Evolutionary conservation across 371 early-diverging fungal species (phyloP), one percentile per base, ranked within the genome.

Genomic region (Apophysomyces sp.): DNA sequence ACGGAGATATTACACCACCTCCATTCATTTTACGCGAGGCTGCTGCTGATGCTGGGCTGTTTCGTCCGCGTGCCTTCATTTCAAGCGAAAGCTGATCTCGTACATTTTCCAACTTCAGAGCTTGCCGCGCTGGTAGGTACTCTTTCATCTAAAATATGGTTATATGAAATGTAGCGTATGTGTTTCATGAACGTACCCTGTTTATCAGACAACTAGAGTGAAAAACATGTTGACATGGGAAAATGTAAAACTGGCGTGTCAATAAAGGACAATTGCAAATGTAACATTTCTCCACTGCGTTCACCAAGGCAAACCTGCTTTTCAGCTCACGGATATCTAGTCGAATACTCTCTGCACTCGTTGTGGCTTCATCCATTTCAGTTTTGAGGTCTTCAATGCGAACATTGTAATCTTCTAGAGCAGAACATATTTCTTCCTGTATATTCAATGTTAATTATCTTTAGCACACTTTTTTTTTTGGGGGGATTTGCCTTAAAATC

Each of bases 161-260:
- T 29, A 34, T 34, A 28, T 6, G 11, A 13, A 56, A 49, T 0
- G 12, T 11, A 26, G 3, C 12, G 21, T 3, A 21, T n/a, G 18
- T 6, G 18, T 40, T 4, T 34, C 34, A 1, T n/a, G 11, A 12
- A 55, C 63, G 61, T 78, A 93, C 87, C 60, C 77, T 73, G 49
- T 85, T 76, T 21, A 91, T 87, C 57, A 97, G 71, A 66, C 96
- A 96, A 66, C 95, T 93, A 13, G 91, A 83, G 70, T 97, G 97
- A 82, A 95, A 96, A 15, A 89, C 87, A 69, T 97, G 98, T 60
- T 93, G 91, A 66, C 98, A 98, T 0, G 97, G 97, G 66, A 97
- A 98, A 27, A 94, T 87, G 58, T 94, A 95, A 61, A 97, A 95
- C 69, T 91, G 93, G 13, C 94, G 83, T 4, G 89, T 87, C 71